Evolutionary conservation across 1,284 basidiomycete species (phyloP), one percentile per base, ranked within the genome.

Genomic region (Marasmius sp.): DNA sequence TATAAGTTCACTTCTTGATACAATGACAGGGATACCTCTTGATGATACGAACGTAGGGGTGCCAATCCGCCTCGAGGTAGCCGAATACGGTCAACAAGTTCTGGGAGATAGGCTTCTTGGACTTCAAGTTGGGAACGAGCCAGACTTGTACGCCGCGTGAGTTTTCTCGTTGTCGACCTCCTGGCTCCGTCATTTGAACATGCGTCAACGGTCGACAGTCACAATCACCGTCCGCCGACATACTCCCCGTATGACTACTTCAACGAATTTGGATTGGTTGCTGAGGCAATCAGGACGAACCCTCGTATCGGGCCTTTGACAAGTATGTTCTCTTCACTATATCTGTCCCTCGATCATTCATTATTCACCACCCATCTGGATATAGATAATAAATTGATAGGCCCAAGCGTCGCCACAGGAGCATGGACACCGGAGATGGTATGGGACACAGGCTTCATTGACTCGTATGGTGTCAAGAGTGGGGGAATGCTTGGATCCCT

Each of bases 81-180:
- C 80, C 4, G 72, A 79, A 55, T 75, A 72, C 41, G 80, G 79
- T 1, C 77, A 84, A 59, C 59, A 71, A 47, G 79, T 80, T 71
- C 68, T 79, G 68, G 69, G 84, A 66, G 67, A 72, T 51, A 74
- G 75, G 57, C 70, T 85, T 7, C 67, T 80, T 34, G 84, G 82
- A 5, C 66, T 84, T 27, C 79, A 79, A 60, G 71, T 76, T 6
- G 82, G 81, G 0, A 88, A 87, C 69, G 86, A 87, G 68, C 86
- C 85, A 9, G 84, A 87, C 70, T 72, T 85, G 66, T 85, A 79
- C 57, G 70, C 69, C 5, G 65, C 70, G 50, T 48, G 43, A 36
- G 60, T 67, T 66, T 61, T 18, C 75, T 84, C 66, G 90, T 86
- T 70, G 75, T 12, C 18, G 14, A 47, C 37, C 58, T 18, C 27